Evolutionary conservation across 108 stramenopile genomes (phyloP).

Genomic region (Schizochytrium sp.): DNA sequence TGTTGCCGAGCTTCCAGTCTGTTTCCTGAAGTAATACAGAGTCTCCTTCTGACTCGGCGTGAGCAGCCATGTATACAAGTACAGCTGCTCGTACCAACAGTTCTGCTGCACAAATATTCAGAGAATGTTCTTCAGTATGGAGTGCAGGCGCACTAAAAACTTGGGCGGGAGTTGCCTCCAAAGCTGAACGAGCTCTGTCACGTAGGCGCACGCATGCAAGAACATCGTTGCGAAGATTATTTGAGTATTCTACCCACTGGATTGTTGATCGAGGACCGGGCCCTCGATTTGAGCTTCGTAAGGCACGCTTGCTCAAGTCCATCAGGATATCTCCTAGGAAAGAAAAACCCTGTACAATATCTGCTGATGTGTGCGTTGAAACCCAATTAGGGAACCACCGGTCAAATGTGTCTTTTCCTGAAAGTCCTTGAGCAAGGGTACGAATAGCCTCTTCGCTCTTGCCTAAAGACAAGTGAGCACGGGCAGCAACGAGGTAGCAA

Average conservation of each 20-base stretch:
- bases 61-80: neutral
- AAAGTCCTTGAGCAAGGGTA: conserved; percentile 17
- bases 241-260: conserved; percentile 26
- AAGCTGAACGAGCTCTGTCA: neutral
- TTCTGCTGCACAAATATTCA: neutral
- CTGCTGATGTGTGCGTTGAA: neutral
- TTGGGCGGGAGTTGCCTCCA: neutral
- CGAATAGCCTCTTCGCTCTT: neutral
- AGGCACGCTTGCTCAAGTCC: conserved; percentile 39
- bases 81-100: neutral
- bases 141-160: neutral
- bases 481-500: conserved; percentile 14
- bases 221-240: neutral
- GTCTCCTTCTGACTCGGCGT: neutral
- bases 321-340: conserved; percentile 1
- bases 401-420: conserved; percentile 16
- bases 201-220: conserved; percentile 1
- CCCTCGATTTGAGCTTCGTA: conserved; percentile 33
- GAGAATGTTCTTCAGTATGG: neutral
- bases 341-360: neutral
- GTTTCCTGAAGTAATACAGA: neutral
- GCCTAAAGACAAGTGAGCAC: conserved; percentile 2
- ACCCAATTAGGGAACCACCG: conserved; percentile 45
- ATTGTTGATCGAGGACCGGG: conserved; percentile 6
- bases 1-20: conserved; percentile 35